phyloP scores from a whole-genome alignment of 2,329 filamentous ascomycete genomes.

The Xylaria sp. region DNA sequence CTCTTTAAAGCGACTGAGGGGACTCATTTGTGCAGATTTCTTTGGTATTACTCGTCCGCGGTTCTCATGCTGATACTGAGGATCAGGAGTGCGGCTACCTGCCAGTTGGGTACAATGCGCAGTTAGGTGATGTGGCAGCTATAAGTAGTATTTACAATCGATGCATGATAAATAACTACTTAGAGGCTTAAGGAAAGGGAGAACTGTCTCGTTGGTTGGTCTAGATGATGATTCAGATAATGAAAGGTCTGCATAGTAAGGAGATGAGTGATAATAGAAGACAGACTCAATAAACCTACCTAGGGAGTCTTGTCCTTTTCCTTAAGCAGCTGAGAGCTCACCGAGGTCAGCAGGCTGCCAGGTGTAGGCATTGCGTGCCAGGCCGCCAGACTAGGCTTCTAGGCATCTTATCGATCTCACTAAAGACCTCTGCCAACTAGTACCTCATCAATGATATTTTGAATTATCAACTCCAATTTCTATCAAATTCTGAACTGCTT shows the following conservation, averaged over 20 bases:
- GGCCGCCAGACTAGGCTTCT: no score
- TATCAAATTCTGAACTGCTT: neutral
- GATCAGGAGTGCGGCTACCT: neutral
- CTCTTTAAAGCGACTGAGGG: constrained; percentile 39
- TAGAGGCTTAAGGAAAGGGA: neutral
- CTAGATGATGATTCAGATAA: neutral
- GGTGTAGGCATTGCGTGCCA: neutral
- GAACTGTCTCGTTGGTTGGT: neutral
- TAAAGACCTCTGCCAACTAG: no score
- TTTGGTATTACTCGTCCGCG: neutral
- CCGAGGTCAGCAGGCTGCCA: neutral
- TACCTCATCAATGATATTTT: no score
- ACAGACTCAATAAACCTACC: neutral
- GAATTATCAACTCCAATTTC: neutral
- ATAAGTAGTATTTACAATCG: neutral
- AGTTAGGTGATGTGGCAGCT: neutral
- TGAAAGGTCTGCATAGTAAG: no score
- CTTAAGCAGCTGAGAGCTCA: neutral
- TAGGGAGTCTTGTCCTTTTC: neutral
- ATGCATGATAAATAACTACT: neutral
- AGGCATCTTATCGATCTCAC: no score
- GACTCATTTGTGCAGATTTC: constrained; percentile 33
- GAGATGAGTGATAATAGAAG: neutral
- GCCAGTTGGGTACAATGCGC: neutral
- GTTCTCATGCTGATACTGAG: neutral